These are phyloP conservation scores for Bipolaris victoriae DNA, from an alignment of 2,329 filamentous ascomycete genomes.

Conservation along the genomic window DNA sequence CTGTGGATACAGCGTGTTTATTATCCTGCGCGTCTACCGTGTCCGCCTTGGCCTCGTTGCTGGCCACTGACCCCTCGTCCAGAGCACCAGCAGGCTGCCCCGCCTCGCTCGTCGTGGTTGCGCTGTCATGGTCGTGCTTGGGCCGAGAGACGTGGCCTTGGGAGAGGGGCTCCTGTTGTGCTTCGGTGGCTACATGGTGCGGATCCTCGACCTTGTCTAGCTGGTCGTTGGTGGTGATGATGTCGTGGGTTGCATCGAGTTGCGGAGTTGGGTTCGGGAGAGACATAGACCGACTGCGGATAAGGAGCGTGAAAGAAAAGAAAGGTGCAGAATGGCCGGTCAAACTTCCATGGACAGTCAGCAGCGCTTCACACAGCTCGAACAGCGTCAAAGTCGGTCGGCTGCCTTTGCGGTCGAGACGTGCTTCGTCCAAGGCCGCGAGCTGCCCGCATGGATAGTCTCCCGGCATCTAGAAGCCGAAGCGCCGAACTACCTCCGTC, in stretches of 20 bases:
- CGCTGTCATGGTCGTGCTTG: neutral
- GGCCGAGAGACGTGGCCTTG: slow-evolving; percentile 2
- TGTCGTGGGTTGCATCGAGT: slow-evolving; percentile 36
- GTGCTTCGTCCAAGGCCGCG: slow-evolving; percentile 19
- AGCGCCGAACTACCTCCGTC: slow-evolving; percentile 23
- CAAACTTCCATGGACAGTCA: slow-evolving; percentile 29
- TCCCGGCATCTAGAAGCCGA: slow-evolving; percentile 30
- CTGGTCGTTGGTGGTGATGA: slow-evolving; percentile 25
- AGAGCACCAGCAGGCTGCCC: slow-evolving; percentile 27
- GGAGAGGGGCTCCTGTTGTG: neutral
- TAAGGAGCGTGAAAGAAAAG: slow-evolving; percentile 8
- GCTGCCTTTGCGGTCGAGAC: slow-evolving; percentile 16
- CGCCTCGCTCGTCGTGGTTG: slow-evolving; percentile 21
- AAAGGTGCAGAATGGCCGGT: slow-evolving; percentile 10
- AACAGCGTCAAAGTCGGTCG: slow-evolving; percentile 7
- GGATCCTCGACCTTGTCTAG: slow-evolving; percentile 22
- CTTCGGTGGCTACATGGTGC: slow-evolving; percentile 8
- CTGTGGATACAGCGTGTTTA: neutral
- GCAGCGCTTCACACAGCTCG: slow-evolving; percentile 18
- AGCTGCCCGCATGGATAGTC: slow-evolving; percentile 24
- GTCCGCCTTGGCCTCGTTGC: slow-evolving; percentile 8
- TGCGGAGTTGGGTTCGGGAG: slow-evolving; percentile 40
- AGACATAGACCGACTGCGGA: slow-evolving; percentile 46
- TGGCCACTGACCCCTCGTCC: slow-evolving; percentile 14
- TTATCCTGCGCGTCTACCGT: slow-evolving; percentile 1